These are phyloP conservation scores for Theileria orientalis DNA, from an alignment of 169 alveolate species.

Conservation along the genomic window DNA sequence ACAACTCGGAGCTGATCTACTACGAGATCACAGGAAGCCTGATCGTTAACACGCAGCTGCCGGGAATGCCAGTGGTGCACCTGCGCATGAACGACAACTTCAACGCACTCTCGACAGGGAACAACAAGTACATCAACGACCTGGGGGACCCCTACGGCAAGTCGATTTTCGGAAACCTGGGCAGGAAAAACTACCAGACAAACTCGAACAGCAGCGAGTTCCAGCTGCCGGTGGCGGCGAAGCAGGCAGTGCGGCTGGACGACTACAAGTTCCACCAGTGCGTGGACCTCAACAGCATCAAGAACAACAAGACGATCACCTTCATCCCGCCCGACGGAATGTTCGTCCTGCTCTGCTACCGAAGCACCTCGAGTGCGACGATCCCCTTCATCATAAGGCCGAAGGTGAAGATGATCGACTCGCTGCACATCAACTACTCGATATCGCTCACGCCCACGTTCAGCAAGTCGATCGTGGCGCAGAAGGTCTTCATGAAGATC, in stretches of 20 bases:
- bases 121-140: too few relatives aligned
- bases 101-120: too few relatives aligned
- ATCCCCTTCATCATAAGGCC: conserved; percentile 45
- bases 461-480: conserved; percentile 19
- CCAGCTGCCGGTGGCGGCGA: conserved; percentile 45
- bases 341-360: conserved; percentile 25
- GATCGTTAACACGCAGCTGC: conserved; percentile 9
- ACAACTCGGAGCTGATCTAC: conserved; percentile 24
- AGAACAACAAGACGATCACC: background rate
- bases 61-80: conserved; percentile 20
- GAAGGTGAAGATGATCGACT: conserved; percentile 14
- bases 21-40: conserved; percentile 39
- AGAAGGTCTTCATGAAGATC: conserved; percentile 15
- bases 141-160: too few relatives aligned
- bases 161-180: too few relatives aligned
- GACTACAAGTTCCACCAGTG: conserved; percentile 57
- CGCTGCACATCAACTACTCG: conserved; percentile 23
- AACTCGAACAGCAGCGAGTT: conserved; percentile 8
- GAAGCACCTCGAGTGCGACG: conserved; percentile 3
- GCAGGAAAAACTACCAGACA: too few relatives aligned
- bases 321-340: conserved; percentile 43
- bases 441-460: conserved; percentile 21
- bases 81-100: conserved; percentile 33
- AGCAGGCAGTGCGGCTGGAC: conserved; percentile 7
- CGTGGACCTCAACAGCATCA: conserved; percentile 17